These are phyloP conservation scores for Jacaranda mimosifolia DNA, from an alignment of 257 asterid species.

Conservation along the genomic window DNA sequence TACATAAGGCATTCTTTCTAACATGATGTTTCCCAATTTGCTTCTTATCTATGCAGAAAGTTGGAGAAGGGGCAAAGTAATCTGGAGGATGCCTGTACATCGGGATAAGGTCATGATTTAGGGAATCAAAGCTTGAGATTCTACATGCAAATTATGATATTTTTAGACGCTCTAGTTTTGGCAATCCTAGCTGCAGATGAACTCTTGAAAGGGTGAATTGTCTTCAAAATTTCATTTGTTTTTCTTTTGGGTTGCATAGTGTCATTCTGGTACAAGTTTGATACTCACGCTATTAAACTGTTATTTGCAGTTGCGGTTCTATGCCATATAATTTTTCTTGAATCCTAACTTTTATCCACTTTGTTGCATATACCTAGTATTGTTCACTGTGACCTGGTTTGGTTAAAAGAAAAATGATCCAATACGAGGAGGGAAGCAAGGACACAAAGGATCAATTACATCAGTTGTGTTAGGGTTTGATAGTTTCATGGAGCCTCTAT, in stretches of 20 bases:
- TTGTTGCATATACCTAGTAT: too few species aligned
- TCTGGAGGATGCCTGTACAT: neutral
- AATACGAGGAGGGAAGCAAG: too few species aligned
- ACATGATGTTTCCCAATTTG: neutral
- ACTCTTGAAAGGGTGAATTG: constrained; percentile 2
- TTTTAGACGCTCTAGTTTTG: constrained; percentile 24
- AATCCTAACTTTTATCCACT: too few species aligned
- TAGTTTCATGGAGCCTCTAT: too few species aligned
- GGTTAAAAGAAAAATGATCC: too few species aligned
- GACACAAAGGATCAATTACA: too few species aligned
- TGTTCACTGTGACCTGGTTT: too few species aligned
- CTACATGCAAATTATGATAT: constrained; percentile 25
- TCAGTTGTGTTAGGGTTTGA: too few species aligned
- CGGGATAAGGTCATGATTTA: constrained; percentile 35
- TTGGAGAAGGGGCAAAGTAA: constrained; percentile 44
- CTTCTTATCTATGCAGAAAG: constrained; percentile 53
- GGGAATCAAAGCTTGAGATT: constrained; percentile 19
- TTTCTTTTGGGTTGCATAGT: neutral
- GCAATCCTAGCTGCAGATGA: too few species aligned
- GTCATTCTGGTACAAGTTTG: neutral
- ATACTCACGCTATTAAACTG: neutral
- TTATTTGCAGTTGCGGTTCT: neutral
- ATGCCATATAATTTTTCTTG: too few species aligned
- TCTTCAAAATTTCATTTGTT: neutral
- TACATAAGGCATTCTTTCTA: neutral